Percentiles rank a stretch among this genome's conserved stretches.
Conservation (phyloP, 352 stramenopile genomes). For the Phytophthora chlamydospora region DNA sequence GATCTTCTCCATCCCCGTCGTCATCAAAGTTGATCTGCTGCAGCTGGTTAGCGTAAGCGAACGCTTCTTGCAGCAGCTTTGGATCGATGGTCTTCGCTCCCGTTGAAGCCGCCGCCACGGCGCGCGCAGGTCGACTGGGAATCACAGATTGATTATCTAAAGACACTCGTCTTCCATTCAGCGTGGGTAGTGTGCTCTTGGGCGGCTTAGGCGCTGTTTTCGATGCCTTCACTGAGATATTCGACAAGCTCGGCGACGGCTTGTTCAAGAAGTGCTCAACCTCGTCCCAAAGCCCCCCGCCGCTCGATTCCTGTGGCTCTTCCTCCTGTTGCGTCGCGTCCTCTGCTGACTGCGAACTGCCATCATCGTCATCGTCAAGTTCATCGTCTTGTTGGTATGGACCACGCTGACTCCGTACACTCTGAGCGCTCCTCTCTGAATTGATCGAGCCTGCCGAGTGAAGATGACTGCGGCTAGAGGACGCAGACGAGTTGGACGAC, state of each 20-base stretch:
- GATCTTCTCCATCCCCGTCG: constrained; percentile 43
- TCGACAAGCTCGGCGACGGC: constrained; percentile 61
- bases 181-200: constrained; percentile 48
- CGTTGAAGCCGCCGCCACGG: constrained; percentile 2
- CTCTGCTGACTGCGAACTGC: constrained; percentile 14
- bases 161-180: constrained; percentile 35
- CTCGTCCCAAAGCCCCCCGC: constrained; percentile 65
- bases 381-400: constrained; percentile 28
- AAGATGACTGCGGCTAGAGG: constrained; percentile 48
- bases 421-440: constrained; percentile 42
- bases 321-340: constrained; percentile 29
- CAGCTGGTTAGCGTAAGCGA: constrained; percentile 72
- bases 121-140: constrained; percentile 26
- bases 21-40: constrained; percentile 49
- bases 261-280: constrained; percentile 81
- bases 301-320: constrained; percentile 53
- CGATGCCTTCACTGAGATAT: constrained; percentile 38
- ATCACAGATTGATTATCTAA: constrained; percentile 36
- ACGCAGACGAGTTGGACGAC: constrained; percentile 44
- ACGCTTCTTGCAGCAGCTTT: constrained; percentile 74
- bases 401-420: constrained; percentile 34
- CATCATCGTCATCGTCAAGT: constrained; percentile 8
- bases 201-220: constrained; percentile 40
- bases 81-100: constrained; percentile 56
- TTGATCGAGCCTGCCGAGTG: constrained; percentile 50